Base-by-base conservation (phyloP, 257 asterid species). In the Galeopsis tetrahit region DNA sequence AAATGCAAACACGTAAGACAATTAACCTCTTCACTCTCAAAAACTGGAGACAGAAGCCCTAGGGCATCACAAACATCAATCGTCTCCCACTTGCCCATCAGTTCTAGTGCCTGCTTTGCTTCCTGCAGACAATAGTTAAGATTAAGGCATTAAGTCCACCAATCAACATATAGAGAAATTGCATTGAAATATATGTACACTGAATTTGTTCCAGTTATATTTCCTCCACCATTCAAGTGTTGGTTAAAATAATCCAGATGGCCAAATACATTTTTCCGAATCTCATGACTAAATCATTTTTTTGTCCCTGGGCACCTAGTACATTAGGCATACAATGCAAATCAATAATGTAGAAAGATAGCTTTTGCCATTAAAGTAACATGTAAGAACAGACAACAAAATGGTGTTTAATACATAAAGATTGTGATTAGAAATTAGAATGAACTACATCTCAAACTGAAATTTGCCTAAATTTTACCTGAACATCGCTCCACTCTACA, bases 401-500 rank as follows among this genome's bases (percentile, higher is more conserved):
- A 49, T 40, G 3, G 39, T 58, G 32, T 39, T 77, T 53, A 51
- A 2, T 7, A 72, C 53, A 57, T 59, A 38, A 66, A 17, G 9
- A 48, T 55, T 59, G 40, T 43, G 46, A 64, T 65, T 40, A 48
- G 7, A 39, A 39, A 39, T 3, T 39, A 4, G 44, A 39, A 36
- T 64, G 68, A 44, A 40, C 38, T 72, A 42, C 39, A 42, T 10
- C 55, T 63, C 39, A 17, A 43, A 51, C 55, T 43, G 70, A 75
- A 51, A 63, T 53, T 63, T 35, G 28, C 65, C 52, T 63, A 40
- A 68, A 60, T 51, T 36, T 63, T 84, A 93, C 99, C 97, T 91
- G 99, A 75, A 91, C 77, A 72, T 94, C 99, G 81, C 99, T 94
- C 99, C 99, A 94, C 80, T 94, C 99, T 68, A 94, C 99, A 81